phyloP scores from a whole-genome alignment of 2,329 filamentous ascomycete species.

The Cyclaneusma minus region DNA sequence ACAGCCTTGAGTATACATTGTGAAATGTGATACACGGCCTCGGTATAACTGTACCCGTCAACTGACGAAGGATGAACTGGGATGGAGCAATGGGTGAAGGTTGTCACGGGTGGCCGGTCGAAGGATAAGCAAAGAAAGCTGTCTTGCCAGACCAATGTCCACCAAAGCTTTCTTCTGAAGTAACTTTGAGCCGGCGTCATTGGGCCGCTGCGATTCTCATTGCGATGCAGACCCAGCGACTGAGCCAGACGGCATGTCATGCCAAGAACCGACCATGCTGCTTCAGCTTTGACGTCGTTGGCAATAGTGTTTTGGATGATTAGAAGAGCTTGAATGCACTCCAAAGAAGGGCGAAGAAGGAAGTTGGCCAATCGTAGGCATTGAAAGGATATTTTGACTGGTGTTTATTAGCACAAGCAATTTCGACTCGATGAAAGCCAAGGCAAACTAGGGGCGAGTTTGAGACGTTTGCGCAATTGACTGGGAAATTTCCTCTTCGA shows the following conservation, averaged over 20 bases:
- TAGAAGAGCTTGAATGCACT: slow-evolving; percentile 48
- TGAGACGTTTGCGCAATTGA: too few species aligned
- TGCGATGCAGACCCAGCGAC: slow-evolving; percentile 41
- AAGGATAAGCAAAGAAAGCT: slow-evolving; percentile 51
- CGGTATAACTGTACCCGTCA: slow-evolving; percentile 41
- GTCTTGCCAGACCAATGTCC: slow-evolving; percentile 54
- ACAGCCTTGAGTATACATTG: slow-evolving; percentile 35
- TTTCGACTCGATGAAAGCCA: too few species aligned
- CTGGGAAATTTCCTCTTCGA: too few species aligned
- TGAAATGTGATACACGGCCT: slow-evolving; percentile 50
- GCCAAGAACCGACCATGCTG: slow-evolving; percentile 49
- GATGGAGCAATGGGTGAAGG: slow-evolving; percentile 38
- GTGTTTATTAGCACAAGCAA: too few species aligned
- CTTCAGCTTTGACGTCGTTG: slow-evolving; percentile 56
- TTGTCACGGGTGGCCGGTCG: slow-evolving; percentile 49
- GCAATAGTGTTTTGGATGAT: slow-evolving; percentile 47
- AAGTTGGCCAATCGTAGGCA: slow-evolving; percentile 50
- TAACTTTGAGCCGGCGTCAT: slow-evolving; percentile 15
- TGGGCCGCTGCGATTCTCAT: slow-evolving; percentile 11
- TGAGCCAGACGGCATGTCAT: slow-evolving; percentile 50
- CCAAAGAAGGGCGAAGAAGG: slow-evolving; percentile 44
- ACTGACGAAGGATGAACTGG: too few species aligned
- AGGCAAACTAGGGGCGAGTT: too few species aligned
- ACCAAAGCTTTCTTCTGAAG: slow-evolving; percentile 17
- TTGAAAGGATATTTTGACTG: too few species aligned